A percentile compares a stretch with the other conserved stretches of the same genome.
phyloP scores from a whole-genome alignment of 2,329 filamentous ascomycete species.

The Beauveria varroae region DNA sequence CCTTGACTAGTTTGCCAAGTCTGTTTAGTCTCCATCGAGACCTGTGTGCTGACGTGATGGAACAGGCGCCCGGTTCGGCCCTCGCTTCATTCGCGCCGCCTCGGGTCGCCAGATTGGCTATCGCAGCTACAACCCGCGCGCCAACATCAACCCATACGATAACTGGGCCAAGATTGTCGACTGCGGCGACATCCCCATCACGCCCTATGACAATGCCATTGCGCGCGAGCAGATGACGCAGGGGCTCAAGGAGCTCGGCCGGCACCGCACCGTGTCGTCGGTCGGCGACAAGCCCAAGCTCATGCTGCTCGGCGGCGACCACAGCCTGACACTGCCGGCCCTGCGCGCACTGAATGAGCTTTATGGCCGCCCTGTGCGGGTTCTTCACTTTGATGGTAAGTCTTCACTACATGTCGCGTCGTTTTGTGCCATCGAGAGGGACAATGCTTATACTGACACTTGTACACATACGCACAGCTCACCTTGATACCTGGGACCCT shows the following conservation, averaged over 20 bases:
- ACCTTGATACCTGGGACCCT: constrained; percentile 82
- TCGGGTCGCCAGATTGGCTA: constrained; percentile 74
- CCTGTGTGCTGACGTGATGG: not conserved
- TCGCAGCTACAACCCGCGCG: constrained; percentile 72
- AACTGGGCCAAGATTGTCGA: constrained; percentile 77
- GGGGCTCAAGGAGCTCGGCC: constrained; percentile 63
- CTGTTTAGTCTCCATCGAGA: too few relatives aligned
- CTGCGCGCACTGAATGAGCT: constrained; percentile 57
- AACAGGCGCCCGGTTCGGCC: constrained; percentile 69
- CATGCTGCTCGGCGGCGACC: constrained; percentile 66
- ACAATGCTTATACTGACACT: not conserved
- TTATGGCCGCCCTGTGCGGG: constrained; percentile 55
- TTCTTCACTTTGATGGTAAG: constrained; percentile 62
- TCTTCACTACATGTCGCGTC: not conserved
- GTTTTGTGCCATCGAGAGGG: not conserved
- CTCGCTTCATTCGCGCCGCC: constrained; percentile 77
- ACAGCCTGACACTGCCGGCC: constrained; percentile 62
- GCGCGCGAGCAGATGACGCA: constrained; percentile 79
- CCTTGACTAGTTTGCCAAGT: not conserved
- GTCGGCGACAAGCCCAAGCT: constrained; percentile 42
- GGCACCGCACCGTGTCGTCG: constrained; percentile 30
- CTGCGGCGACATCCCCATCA: constrained; percentile 85
- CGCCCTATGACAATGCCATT: constrained; percentile 77
- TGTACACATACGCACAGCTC: constrained; percentile 28
- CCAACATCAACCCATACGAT: constrained; percentile 76